Conservation (phyloP, 2,329 filamentous ascomycete species). For the Aspergillus aculeatinus region DNA sequence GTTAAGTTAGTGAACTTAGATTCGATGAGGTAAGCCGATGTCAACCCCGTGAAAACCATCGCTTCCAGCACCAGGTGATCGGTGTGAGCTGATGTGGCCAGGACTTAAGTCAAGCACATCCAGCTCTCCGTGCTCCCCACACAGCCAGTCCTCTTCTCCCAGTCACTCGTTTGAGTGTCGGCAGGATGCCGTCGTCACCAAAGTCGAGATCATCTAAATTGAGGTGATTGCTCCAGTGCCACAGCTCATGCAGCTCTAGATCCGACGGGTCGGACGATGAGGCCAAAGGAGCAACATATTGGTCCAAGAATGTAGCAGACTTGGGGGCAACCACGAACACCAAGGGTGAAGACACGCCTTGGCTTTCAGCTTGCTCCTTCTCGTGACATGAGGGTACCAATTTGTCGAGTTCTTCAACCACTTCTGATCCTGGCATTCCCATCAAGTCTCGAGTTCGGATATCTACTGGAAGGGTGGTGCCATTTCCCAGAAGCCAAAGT, state of each 20-base stretch:
- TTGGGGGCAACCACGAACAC: slow-evolving; percentile 48
- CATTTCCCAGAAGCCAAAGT: slow-evolving; percentile 49
- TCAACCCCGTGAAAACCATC: background rate
- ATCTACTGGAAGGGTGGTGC: slow-evolving; percentile 28
- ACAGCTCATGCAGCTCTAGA: slow-evolving; percentile 41
- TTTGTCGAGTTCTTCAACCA: slow-evolving; percentile 41
- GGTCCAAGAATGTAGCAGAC: slow-evolving; percentile 45
- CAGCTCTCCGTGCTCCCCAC: slow-evolving; percentile 44
- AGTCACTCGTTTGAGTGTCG: slow-evolving; percentile 47
- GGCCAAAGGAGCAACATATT: slow-evolving; percentile 25
- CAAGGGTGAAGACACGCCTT: slow-evolving; percentile 9
- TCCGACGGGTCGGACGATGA: slow-evolving; percentile 19
- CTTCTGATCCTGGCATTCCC: slow-evolving; percentile 45
- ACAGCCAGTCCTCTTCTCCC: slow-evolving; percentile 51
- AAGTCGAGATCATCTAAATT: slow-evolving; percentile 56
- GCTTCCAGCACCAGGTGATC: background rate
- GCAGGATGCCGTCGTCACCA: slow-evolving; percentile 47
- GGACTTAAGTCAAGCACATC: slow-evolving; percentile 19
- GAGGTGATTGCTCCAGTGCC: slow-evolving; percentile 47
- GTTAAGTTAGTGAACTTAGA: background rate
- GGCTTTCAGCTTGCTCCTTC: slow-evolving; percentile 12
- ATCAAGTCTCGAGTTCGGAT: slow-evolving; percentile 50
- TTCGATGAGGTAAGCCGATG: background rate
- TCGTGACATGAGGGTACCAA: slow-evolving; percentile 32
- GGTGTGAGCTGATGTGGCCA: slow-evolving; percentile 3